Evolutionary conservation across 1,139 yeast genomes (phyloP).

Genomic region (Lodderomyces theae): DNA sequence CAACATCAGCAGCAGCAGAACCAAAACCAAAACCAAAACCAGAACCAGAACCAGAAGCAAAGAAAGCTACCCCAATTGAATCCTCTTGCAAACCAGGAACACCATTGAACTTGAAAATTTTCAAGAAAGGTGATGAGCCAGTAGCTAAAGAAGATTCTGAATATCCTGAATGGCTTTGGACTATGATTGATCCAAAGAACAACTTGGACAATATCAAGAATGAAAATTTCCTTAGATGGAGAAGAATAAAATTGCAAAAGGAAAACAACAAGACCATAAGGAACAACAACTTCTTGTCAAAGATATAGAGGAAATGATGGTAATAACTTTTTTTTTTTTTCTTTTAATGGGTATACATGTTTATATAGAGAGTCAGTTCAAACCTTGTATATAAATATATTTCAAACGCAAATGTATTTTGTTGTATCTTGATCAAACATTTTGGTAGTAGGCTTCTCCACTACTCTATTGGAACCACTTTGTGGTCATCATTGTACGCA

Average conservation of each 20-base stretch:
- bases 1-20: slow-evolving; percentile 5
- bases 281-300: slow-evolving; percentile 69
- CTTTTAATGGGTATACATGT: slow-evolving; percentile 2
- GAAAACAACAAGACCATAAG: slow-evolving; percentile 69
- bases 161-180: slow-evolving; percentile 97
- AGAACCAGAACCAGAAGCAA: slow-evolving; percentile 2
- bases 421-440: too few relatives aligned
- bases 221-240: slow-evolving; percentile 62
- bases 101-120: slow-evolving; percentile 68
- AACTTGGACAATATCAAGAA: slow-evolving; percentile 52
- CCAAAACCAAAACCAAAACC: neutral
- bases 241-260: slow-evolving; percentile 66
- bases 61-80: slow-evolving; percentile 11
- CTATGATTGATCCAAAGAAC: slow-evolving; percentile 62
- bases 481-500: slow-evolving; percentile 25
- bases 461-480: slow-evolving; percentile 18
- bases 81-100: slow-evolving; percentile 74
- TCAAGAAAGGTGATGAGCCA: slow-evolving; percentile 82
- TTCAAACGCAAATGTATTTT: too few relatives aligned
- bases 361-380: slow-evolving; percentile 1
- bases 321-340: too few relatives aligned
- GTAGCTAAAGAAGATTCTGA: slow-evolving; percentile 84
- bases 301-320: slow-evolving; percentile 33
- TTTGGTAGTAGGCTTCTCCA: neutral
- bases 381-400: slow-evolving; percentile 1